Evolutionary conservation across 2,329 filamentous ascomycete species (phyloP).

Genomic region (Aotearoamyces nothofagi): DNA sequence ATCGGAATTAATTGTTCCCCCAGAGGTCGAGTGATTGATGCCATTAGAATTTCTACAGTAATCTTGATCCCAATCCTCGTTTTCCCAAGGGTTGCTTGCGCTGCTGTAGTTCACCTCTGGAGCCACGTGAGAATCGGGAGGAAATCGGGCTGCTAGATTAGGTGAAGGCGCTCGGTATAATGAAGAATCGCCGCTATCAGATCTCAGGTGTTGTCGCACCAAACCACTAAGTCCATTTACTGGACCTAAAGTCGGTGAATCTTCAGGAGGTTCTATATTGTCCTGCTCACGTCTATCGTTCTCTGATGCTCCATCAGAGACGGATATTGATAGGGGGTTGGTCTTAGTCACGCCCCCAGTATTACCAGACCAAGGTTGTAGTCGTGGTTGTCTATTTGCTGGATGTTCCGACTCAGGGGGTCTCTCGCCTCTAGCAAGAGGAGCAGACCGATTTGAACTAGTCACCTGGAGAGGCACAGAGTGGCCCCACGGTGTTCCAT

Average conservation of each 20-base stretch:
- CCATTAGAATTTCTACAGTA: background rate
- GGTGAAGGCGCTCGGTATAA: constrained; percentile 43
- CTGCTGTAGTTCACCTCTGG: constrained; percentile 19
- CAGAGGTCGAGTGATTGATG: too few species aligned
- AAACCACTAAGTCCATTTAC: constrained; percentile 60
- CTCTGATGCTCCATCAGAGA: too few species aligned
- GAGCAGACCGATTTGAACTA: too few species aligned
- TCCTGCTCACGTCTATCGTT: too few species aligned
- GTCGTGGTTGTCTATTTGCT: constrained; percentile 8
- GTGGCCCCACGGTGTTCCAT: constrained; percentile 3
- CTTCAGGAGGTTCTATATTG: constrained; percentile 20
- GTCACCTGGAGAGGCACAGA: too few species aligned
- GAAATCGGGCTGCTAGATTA: constrained; percentile 25
- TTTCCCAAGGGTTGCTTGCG: constrained; percentile 29
- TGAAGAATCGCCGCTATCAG: constrained; percentile 69
- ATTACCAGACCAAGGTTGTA: background rate
- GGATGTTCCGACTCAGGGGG: constrained; percentile 17
- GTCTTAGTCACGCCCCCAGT: background rate
- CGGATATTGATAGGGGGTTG: too few species aligned
- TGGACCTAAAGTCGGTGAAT: constrained; percentile 71
- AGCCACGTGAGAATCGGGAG: constrained; percentile 15
- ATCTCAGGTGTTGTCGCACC: constrained; percentile 71
- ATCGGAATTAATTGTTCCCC: too few species aligned
- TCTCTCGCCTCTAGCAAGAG: constrained; percentile 8
- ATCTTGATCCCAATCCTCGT: constrained; percentile 15